Conservation (phyloP, 495 filamentous ascomycete genomes). For the Penicillium lividum region DNA sequence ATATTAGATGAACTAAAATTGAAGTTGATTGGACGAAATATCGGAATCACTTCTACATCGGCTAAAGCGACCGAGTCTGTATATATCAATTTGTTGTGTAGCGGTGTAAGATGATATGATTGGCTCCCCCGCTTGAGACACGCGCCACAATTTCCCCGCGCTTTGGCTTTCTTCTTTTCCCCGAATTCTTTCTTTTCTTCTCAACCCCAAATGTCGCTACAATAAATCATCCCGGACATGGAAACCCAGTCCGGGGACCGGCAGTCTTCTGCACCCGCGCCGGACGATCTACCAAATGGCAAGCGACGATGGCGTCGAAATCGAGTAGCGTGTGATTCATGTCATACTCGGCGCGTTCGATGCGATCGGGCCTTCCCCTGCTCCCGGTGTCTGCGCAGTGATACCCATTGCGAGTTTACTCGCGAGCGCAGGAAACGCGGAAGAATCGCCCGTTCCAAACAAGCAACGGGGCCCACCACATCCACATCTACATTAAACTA, state of each 20-base stretch:
- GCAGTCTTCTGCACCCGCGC: conserved; percentile 20
- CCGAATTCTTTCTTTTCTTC: conserved; percentile 3
- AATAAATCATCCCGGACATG: conserved; percentile 32
- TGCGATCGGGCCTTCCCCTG: conserved; percentile 52
- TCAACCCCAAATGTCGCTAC: neutral
- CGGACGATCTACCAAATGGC: conserved; percentile 35
- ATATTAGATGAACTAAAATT: no score
- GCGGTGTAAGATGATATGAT: neutral
- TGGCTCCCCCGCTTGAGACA: conserved; percentile 6
- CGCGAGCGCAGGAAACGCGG: conserved; percentile 49
- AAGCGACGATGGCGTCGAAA: conserved; percentile 51
- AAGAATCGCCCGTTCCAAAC: conserved; percentile 42
- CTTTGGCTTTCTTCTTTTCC: conserved; percentile 2
- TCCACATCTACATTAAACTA: conserved; percentile 1
- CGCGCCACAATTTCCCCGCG: conserved; percentile 19
- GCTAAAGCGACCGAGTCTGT: neutral
- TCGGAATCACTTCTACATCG: neutral
- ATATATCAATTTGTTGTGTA: neutral
- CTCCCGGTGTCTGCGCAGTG: conserved; percentile 46
- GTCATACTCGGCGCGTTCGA: conserved; percentile 48
- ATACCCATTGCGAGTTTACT: conserved; percentile 47
- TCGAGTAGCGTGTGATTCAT: conserved; percentile 49
- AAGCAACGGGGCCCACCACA: conserved; percentile 15
- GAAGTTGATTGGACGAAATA: no score
- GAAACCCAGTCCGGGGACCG: conserved; percentile 37